phyloP scores from a whole-genome alignment of 83 land plant species.

The Thuja plicata region DNA sequence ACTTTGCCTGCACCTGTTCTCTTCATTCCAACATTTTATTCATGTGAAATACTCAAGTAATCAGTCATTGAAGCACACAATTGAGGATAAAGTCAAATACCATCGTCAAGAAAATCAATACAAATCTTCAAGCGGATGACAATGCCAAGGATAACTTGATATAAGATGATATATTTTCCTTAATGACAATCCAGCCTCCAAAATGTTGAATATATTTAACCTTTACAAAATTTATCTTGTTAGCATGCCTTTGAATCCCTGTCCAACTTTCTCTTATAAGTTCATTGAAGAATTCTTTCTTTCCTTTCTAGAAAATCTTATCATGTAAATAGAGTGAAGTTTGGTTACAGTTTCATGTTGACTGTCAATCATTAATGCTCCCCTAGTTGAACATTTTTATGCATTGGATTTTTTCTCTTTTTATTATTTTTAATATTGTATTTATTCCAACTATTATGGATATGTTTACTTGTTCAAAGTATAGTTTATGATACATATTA shows the following conservation, averaged over 20 bases:
- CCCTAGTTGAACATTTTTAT: background rate
- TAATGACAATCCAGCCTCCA: background rate
- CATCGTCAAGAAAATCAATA: background rate
- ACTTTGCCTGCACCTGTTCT: no score
- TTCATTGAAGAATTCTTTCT: background rate
- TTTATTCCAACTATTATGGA: background rate
- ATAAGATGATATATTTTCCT: background rate
- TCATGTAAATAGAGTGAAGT: background rate
- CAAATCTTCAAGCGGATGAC: background rate
- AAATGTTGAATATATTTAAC: background rate
- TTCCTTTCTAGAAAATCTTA: background rate
- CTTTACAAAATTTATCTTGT: background rate
- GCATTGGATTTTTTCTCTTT: background rate
- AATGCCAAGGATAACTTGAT: background rate
- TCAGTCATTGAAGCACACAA: background rate
- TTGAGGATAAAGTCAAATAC: background rate
- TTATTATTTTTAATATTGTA: background rate
- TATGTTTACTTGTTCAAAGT: background rate
- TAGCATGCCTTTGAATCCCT: conserved; percentile 10
- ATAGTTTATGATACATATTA: background rate
- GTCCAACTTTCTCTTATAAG: background rate
- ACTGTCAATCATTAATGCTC: background rate
- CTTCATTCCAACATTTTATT: no score
- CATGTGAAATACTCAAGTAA: background rate
- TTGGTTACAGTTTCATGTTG: background rate